Base-by-base conservation (phyloP, 2,329 filamentous ascomycete species). In the Exserohilum rostratum region DNA sequence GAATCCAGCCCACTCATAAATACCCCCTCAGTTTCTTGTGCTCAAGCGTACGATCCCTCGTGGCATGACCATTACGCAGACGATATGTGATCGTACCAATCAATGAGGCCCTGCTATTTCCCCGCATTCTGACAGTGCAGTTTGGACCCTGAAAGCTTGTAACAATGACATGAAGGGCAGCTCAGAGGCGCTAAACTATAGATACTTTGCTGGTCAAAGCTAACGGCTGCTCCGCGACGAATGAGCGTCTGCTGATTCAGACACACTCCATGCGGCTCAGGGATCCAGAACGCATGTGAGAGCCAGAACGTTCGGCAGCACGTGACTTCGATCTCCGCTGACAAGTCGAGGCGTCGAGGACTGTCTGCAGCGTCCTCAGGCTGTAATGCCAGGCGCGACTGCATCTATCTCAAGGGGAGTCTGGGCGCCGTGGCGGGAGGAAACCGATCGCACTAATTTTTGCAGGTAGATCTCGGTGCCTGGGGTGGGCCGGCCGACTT, bases 81-180 rank as follows among this genome's bases (percentile, higher is more conserved):
- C 49, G 57, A 62, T 62, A 50, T 45, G 13, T 50, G 63, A 73
- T 74, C 71, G 70, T 68, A 55, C 72, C 72, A 75, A 74, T 75
- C 57, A 69, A 58, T 56, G 48, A 27, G 34, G 39, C 49, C n/a
- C 9, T 50, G 34, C 20, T 55, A 55, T 60, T 73, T 65, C 72
- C 72, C 72, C 71, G 71, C 71, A 70, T 61, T 66, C 46, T 57
- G 46, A 55, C 56, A 48, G 57, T 52, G 57, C 54, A 60, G 55
- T 55, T 60, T 65, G 58, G 62, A 71, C 67, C 67, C 65, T 67
- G 62, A 46, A 38, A 45, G 55, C 46, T 51, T 49, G 59, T 62
- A 68, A 55, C 51, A 50, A 67, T 66, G 63, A 66, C 55, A 61
- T 56, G 60, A 57, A 62, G 54, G 46, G 52, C 51, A 53, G 58